Conservation (phyloP, 768 basidiomycete species). For the Leccinum barrowsii region DNA sequence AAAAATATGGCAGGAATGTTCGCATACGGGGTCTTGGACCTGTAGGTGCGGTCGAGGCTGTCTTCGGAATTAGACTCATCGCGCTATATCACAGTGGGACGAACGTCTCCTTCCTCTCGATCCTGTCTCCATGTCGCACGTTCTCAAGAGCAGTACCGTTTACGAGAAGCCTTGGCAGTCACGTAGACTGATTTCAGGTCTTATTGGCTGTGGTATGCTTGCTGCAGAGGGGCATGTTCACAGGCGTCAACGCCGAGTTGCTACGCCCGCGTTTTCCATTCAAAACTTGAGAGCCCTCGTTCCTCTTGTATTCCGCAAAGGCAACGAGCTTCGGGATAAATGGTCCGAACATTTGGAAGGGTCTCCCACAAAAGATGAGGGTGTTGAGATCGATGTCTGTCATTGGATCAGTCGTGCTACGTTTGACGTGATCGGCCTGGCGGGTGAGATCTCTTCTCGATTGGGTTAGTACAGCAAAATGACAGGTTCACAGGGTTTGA, state of each 20-base stretch:
- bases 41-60: conserved; percentile 41
- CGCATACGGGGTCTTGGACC: conserved; percentile 65
- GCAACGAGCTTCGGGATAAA: conserved; percentile 53
- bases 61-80: conserved; percentile 10
- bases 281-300: conserved; percentile 71
- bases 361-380: conserved; percentile 15
- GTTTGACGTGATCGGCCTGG: conserved; percentile 89
- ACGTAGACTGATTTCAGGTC: conserved; percentile 63
- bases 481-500: conserved; percentile 61
- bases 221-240: conserved; percentile 76
- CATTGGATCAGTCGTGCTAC: conserved; percentile 81
- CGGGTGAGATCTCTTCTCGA: conserved; percentile 46
- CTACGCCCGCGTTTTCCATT: conserved; percentile 75
- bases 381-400: conserved; percentile 62
- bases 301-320: conserved; percentile 70
- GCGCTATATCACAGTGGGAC: conserved; percentile 53
- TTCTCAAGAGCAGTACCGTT: conserved; percentile 65
- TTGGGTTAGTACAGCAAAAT: conserved; percentile 1
- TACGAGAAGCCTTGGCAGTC: conserved; percentile 88
- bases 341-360: conserved; percentile 50
- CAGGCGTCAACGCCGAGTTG: conserved; percentile 75
- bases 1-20: conserved; percentile 65
- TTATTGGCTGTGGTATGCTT: conserved; percentile 83
- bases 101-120: conserved; percentile 79
- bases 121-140: conserved; percentile 67